Evolutionary conservation across 2,329 filamentous ascomycete genomes (phyloP).

Genomic region (Chaetomium sp.): DNA sequence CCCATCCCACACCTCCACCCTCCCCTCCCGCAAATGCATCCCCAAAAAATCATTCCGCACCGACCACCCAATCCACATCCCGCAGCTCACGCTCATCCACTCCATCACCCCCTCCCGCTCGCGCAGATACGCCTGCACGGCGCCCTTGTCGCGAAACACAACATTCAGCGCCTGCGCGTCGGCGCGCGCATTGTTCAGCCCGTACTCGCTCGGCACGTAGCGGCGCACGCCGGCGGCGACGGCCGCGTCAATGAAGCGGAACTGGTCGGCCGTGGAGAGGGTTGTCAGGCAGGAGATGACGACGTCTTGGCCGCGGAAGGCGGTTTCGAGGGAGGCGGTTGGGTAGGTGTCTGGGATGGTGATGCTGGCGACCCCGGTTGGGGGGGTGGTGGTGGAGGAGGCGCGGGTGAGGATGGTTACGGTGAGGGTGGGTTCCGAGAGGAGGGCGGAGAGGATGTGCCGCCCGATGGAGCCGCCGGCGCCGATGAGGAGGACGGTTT

Average conservation of each 20-base stretch:
- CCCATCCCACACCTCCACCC: constrained; percentile 40
- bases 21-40: constrained; percentile 27
- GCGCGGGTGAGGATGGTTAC: constrained; percentile 30
- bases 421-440: constrained; percentile 31
- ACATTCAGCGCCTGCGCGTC: constrained; percentile 35
- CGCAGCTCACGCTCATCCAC: constrained; percentile 39
- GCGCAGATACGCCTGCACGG: constrained; percentile 35
- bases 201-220: constrained; percentile 58
- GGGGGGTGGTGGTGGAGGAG: constrained; percentile 38
- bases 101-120: constrained; percentile 36
- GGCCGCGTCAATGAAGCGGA: constrained; percentile 56
- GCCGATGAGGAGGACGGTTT: constrained; percentile 22
- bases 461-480: constrained; percentile 20
- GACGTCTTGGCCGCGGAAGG: constrained; percentile 37
- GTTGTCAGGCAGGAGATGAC: constrained; percentile 48
- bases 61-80: constrained; percentile 39
- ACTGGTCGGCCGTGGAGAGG: constrained; percentile 45
- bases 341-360: constrained; percentile 39
- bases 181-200: constrained; percentile 41
- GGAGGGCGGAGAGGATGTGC: constrained; percentile 37
- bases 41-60: constrained; percentile 37
- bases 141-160: constrained; percentile 38
- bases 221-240: constrained; percentile 57
- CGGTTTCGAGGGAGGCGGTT: constrained; percentile 31
- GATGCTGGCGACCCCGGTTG: constrained; percentile 34